Evolutionary conservation across 2,329 filamentous ascomycete species (phyloP), one percentile per base, ranked within the genome.

Genomic region (Periglandula ipomoeae): DNA sequence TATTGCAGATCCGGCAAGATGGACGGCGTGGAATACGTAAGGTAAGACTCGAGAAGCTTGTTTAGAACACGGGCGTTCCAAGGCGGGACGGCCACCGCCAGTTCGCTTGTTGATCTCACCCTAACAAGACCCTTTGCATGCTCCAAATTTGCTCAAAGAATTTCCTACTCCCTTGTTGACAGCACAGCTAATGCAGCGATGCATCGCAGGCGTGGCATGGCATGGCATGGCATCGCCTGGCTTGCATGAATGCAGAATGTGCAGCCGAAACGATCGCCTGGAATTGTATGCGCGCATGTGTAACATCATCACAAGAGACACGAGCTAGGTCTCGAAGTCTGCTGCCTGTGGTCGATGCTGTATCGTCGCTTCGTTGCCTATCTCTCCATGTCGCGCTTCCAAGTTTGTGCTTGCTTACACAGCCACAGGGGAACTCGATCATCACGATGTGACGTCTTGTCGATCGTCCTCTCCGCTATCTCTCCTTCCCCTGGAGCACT

Each of bases 401-500:
- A n/a, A n/a, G n/a, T n/a, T n/a, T 27, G 26, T 27, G 11, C 26
- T 11, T 27, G 26, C 26, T 27, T 27, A 27, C 26, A 19, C 44
- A 22, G 34, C 44, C 30, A 38, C 34, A 38, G 22, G 13, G 19
- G 10, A 22, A 20, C 23, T 20, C 34, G 34, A 38, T 35, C 30
- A 37, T 32, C 27, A 22, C 8, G 27, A 35, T 46, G 32, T 37
- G 44, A 46, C 44, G 23, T 46, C 44, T 46, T 24, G 44, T 27
- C 44, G 7, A 43, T 43, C 23, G 24, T n/a, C 19, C 39, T 23
- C 35, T 38, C n/a, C n/a, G n/a, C n/a, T n/a, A n/a, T n/a, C n/a
- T n/a, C n/a, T n/a, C n/a, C n/a, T n/a, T n/a, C n/a, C n/a, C n/a
- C n/a, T n/a, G n/a, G n/a, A n/a, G n/a, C n/a, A n/a, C n/a, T n/a